phyloP scores from a whole-genome alignment of 148 eudicot species.

The Polygonum aviculare region DNA sequence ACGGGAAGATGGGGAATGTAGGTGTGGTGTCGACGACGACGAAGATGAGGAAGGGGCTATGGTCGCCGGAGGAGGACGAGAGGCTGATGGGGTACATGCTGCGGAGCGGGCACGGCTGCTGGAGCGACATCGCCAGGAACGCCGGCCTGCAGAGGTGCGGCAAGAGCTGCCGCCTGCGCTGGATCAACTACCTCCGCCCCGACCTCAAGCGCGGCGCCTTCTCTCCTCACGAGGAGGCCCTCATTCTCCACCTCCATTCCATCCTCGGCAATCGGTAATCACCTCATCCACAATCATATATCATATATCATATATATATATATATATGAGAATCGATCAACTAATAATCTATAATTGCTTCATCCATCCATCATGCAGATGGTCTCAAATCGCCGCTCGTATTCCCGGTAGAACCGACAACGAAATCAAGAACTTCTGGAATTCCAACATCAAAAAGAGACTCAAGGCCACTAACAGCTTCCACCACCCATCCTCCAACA shows the following conservation, averaged over 20 bases:
- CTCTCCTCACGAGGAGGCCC: constrained; percentile 54
- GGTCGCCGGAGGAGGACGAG: constrained; percentile 88
- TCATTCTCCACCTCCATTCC: constrained; percentile 58
- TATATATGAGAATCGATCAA: too few species aligned
- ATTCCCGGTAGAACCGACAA: constrained; percentile 76
- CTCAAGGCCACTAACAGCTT: constrained; percentile 19
- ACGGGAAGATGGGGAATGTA: constrained; percentile 3
- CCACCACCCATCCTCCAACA: constrained; percentile 16
- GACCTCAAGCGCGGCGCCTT: constrained; percentile 79
- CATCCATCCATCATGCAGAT: constrained; percentile 22
- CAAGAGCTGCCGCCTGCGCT: constrained; percentile 65
- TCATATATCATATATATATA: too few species aligned
- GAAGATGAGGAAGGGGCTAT: constrained; percentile 60
- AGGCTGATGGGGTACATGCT: constrained; percentile 65
- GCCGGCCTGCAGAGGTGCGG: constrained; percentile 70
- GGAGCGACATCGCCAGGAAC: constrained; percentile 72
- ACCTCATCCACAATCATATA: background rate
- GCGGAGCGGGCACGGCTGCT: constrained; percentile 60
- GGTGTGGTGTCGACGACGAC: background rate
- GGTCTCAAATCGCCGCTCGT: constrained; percentile 78
- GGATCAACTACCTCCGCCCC: constrained; percentile 73
- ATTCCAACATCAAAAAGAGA: constrained; percentile 57
- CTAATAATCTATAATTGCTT: background rate
- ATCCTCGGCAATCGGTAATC: constrained; percentile 66
- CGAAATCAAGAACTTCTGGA: constrained; percentile 75